Evolutionary conservation across 208 protist species (phyloP).

Genomic region (Trypanosoma caninum): DNA sequence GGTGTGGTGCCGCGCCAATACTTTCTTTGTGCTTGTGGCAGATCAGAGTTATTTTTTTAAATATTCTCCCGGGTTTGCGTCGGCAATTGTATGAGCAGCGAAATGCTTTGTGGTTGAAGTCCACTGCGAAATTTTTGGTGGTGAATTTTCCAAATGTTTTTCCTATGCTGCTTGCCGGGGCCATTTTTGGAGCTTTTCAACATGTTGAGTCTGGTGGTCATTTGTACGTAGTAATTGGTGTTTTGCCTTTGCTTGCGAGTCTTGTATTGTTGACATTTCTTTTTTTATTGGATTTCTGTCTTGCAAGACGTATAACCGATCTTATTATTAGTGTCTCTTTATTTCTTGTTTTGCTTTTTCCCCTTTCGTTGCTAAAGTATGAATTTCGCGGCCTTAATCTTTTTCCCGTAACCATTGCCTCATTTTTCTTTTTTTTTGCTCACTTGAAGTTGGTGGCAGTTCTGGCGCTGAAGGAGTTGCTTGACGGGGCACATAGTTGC

Average conservation of each 20-base stretch:
- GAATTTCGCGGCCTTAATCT: slow-evolving; percentile 62
- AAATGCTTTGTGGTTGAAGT: slow-evolving; percentile 34
- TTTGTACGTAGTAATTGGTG: slow-evolving; percentile 54
- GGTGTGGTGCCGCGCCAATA: slow-evolving; percentile 65
- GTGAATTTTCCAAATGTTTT: slow-evolving; percentile 70
- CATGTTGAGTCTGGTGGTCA: slow-evolving; percentile 64
- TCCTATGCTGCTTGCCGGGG: slow-evolving; percentile 53
- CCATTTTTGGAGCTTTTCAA: slow-evolving; percentile 61
- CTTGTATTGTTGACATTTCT: slow-evolving; percentile 52
- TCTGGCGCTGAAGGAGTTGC: slow-evolving; percentile 40
- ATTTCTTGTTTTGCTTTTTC: slow-evolving; percentile 55
- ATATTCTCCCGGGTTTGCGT: slow-evolving; percentile 52
- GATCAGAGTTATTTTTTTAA: slow-evolving; percentile 43
- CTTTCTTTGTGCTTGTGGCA: slow-evolving; percentile 74
- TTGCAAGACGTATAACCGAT: slow-evolving; percentile 45
- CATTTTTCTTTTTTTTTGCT: slow-evolving; percentile 52
- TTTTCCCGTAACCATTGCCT: slow-evolving; percentile 48
- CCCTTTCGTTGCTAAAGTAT: slow-evolving; percentile 45
- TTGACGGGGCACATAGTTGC: slow-evolving; percentile 17
- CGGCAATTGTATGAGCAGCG: slow-evolving; percentile 51
- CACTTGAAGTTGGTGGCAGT: slow-evolving; percentile 47
- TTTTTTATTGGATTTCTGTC: slow-evolving; percentile 63
- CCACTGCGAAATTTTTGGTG: slow-evolving; percentile 52
- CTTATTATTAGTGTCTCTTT: slow-evolving; percentile 52
- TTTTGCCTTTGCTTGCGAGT: slow-evolving; percentile 52